Conservation (phyloP, 2,329 filamentous ascomycete genomes). For the Plenodomus tracheiphilus region DNA sequence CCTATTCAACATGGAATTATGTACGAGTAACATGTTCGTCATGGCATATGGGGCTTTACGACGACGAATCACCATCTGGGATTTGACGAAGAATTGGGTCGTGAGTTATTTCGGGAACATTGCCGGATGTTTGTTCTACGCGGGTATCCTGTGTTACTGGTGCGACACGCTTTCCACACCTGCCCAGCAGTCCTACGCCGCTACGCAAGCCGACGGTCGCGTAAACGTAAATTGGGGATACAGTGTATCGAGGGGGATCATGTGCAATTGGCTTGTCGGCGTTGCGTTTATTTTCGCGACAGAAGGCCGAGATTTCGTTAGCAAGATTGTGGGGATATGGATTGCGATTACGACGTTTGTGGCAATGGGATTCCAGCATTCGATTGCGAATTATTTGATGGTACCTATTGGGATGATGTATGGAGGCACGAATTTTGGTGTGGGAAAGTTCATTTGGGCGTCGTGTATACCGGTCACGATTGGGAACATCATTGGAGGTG, state of each 20-base stretch:
- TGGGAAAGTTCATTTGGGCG: constrained; percentile 12
- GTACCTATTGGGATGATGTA: constrained; percentile 13
- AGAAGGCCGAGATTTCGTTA: constrained; percentile 4
- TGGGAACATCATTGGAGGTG: constrained; percentile 9
- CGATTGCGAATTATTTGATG: constrained; percentile 9
- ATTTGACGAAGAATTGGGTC: constrained; percentile 11
- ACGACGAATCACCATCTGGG: constrained; percentile 9
- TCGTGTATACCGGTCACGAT: constrained; percentile 10
- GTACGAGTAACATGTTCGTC: constrained; percentile 21
- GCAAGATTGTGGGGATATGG: constrained; percentile 11
- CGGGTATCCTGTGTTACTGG: constrained; percentile 17
- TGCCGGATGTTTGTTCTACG: constrained; percentile 14
- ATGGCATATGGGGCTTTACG: constrained; percentile 13
- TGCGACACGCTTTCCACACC: constrained; percentile 12
- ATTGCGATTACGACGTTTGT: constrained; percentile 8
- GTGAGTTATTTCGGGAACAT: constrained; percentile 16
- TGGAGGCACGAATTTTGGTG: constrained; percentile 4
- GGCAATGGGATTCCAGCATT: constrained; percentile 11
- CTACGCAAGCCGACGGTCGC: constrained; percentile 6
- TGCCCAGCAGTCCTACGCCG: constrained; percentile 11
- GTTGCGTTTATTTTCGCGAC: constrained; percentile 10
- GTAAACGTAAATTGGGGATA: constrained; percentile 13
- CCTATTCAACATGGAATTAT: constrained; percentile 17
- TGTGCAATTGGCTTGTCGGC: constrained; percentile 12
- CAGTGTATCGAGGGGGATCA: constrained; percentile 9